phyloP scores from a whole-genome alignment of 331 rosid species.

The Phaseolus coccineus region DNA sequence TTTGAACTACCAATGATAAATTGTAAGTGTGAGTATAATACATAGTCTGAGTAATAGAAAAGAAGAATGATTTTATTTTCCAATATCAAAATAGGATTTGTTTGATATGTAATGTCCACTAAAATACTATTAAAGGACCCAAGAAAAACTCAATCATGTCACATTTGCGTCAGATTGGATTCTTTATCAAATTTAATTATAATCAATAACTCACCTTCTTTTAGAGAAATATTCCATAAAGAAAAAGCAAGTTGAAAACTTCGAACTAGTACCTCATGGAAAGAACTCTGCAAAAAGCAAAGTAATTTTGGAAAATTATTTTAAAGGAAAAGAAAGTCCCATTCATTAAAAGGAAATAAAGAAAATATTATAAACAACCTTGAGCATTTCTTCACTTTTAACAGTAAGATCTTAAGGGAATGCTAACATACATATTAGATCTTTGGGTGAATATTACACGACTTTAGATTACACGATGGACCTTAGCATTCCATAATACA shows the following conservation, averaged over 20 bases:
- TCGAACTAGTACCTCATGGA: conserved; percentile 76
- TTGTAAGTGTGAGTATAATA: background rate
- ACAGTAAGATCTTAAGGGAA: background rate
- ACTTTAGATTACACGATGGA: conserved; percentile 16
- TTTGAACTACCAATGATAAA: conserved; percentile 19
- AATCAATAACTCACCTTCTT: conserved; percentile 64
- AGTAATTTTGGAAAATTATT: conserved; percentile 10
- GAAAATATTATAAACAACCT: conserved; percentile 17
- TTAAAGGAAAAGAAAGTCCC: conserved; percentile 34
- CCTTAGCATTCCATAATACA: conserved; percentile 26
- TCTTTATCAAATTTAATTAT: conserved; percentile 25
- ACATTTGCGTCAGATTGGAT: conserved; percentile 4
- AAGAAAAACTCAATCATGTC: conserved; percentile 24
- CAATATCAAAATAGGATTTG: background rate
- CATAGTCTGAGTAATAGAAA: conserved; percentile 28
- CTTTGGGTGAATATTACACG: conserved; percentile 6
- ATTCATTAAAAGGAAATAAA: conserved; percentile 10
- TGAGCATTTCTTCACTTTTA: conserved; percentile 28
- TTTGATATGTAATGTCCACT: background rate
- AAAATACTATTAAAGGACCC: background rate
- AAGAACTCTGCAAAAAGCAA: conserved; percentile 70
- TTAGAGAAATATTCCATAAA: conserved; percentile 75
- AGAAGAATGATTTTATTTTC: background rate
- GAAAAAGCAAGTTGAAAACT: conserved; percentile 93
- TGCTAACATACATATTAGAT: conserved; percentile 16